These are phyloP conservation scores for Kregervanrija fluxuum DNA, from an alignment of 805 yeast species.

Conservation along the genomic window DNA sequence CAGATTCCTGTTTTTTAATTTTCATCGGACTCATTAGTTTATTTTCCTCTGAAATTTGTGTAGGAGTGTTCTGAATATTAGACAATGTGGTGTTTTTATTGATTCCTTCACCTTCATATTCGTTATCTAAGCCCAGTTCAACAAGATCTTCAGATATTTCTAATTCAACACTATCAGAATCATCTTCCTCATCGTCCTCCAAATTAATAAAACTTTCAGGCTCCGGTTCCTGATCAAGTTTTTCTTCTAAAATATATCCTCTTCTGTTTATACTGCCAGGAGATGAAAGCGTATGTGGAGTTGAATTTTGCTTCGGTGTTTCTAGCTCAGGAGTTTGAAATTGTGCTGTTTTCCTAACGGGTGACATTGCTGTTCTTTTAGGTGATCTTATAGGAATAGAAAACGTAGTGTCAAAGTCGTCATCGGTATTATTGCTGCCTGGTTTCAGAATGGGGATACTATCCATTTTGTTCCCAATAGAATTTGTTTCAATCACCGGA, in stretches of 20 bases:
- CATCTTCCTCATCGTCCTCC: slow-evolving; percentile 11
- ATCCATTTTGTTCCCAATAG: background rate
- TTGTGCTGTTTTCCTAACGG: slow-evolving; percentile 11
- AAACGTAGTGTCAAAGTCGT: slow-evolving; percentile 10
- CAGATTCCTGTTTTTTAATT: background rate
- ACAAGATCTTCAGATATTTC: background rate
- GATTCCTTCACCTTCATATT: slow-evolving; percentile 38
- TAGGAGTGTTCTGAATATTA: slow-evolving; percentile 12
- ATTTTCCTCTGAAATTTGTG: slow-evolving; percentile 15
- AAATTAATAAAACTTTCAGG: slow-evolving; percentile 19
- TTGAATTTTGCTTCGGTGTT: slow-evolving; percentile 8
- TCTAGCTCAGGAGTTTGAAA: slow-evolving; percentile 14
- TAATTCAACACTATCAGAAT: background rate
- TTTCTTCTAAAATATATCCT: slow-evolving; percentile 9
- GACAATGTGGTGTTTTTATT: slow-evolving; percentile 11
- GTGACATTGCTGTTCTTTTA: slow-evolving; percentile 13
- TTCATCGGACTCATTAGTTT: slow-evolving; percentile 7
- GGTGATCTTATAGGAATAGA: slow-evolving; percentile 28
- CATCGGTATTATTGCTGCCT: slow-evolving; percentile 11
- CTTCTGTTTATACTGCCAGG: slow-evolving; percentile 4
- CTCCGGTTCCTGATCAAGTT: slow-evolving; percentile 8
- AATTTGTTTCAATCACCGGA: too few relatives aligned
- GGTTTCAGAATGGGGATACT: background rate
- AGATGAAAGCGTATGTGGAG: slow-evolving; percentile 3
- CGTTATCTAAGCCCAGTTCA: slow-evolving; percentile 9